These are phyloP conservation scores for Cyberlindnera misumaiensis DNA, from an alignment of 805 yeast genomes.

Conservation along the genomic window DNA sequence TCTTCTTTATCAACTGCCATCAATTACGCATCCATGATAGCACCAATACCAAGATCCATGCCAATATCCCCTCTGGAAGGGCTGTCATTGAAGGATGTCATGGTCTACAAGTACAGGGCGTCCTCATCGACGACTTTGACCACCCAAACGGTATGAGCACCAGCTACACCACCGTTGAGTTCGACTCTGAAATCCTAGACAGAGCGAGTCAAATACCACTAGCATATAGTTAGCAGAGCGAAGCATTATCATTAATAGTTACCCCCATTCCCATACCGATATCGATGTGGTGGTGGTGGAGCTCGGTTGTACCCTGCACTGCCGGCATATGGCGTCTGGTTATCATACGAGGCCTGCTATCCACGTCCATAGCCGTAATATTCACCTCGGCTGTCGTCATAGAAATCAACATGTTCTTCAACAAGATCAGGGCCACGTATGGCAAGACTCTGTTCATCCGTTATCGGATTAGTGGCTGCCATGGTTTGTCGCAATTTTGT, in stretches of 20 bases:
- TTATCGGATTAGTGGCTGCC: too few relatives aligned
- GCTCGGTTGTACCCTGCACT: too few relatives aligned
- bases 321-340: not conserved
- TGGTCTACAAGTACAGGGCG: conserved; percentile 8
- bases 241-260: not conserved
- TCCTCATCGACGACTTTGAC: conserved; percentile 19
- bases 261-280: not conserved
- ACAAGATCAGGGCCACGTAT: conserved; percentile 1
- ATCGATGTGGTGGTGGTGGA: too few relatives aligned
- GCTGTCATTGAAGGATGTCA: conserved; percentile 19
- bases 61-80: conserved; percentile 5
- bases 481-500: not conserved
- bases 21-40: conserved; percentile 20
- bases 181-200: not conserved
- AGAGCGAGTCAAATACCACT: not conserved
- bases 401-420: conserved; percentile 3
- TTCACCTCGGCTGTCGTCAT: not conserved
- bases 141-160: conserved; percentile 18
- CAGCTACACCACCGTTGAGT: conserved; percentile 3
- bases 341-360: not conserved
- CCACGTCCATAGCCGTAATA: too few relatives aligned
- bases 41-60: conserved; percentile 2
- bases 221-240: not conserved
- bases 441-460: not conserved
- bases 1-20: conserved; percentile 14